A percentile compares a stretch with the other conserved stretches of the same genome.
These are phyloP conservation scores for Ceratocystis smalleyi DNA, from an alignment of 2,329 filamentous ascomycete genomes.

Conservation along the genomic window DNA sequence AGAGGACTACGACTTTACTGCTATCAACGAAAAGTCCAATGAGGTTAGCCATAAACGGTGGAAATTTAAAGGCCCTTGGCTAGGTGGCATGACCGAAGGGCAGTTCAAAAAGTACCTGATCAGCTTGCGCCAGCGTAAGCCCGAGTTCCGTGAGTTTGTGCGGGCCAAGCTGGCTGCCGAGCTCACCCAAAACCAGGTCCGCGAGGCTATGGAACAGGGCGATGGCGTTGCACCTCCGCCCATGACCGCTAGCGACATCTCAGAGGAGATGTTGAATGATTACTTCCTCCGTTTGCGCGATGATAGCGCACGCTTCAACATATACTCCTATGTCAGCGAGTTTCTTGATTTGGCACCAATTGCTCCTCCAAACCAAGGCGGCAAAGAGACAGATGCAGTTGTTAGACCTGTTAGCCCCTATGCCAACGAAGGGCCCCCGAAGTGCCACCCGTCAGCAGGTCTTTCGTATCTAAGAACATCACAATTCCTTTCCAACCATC, in stretches of 20 bases:
- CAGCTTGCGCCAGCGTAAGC: conserved; percentile 36
- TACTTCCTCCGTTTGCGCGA: conserved; percentile 39
- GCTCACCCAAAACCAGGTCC: conserved; percentile 27
- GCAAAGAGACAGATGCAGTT: conserved; percentile 13
- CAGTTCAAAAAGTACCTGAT: conserved; percentile 42
- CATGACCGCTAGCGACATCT: conserved; percentile 27
- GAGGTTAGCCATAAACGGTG: conserved; percentile 37
- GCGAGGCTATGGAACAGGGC: conserved; percentile 28
- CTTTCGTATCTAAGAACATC: conserved; percentile 45
- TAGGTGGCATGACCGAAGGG: conserved; percentile 45
- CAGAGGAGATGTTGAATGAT: conserved; percentile 35
- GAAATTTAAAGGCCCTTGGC: conserved; percentile 53
- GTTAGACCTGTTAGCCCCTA: conserved; percentile 29
- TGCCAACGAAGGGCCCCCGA: conserved; percentile 39
- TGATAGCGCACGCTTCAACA: conserved; percentile 28
- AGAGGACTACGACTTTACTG: conserved; percentile 39
- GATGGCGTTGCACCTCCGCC: conserved; percentile 22
- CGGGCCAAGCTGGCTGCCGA: conserved; percentile 33
- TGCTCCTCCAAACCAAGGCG: conserved; percentile 22
- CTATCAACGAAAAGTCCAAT: conserved; percentile 23
- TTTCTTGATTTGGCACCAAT: conserved; percentile 49
- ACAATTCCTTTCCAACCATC: conserved; percentile 42
- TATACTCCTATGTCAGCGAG: conserved; percentile 40
- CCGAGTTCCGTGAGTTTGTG: conserved; percentile 40
- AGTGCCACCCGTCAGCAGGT: conserved; percentile 46